Conservation (phyloP, 208 protist species). For the Ichthyophonus hoferi region DNA sequence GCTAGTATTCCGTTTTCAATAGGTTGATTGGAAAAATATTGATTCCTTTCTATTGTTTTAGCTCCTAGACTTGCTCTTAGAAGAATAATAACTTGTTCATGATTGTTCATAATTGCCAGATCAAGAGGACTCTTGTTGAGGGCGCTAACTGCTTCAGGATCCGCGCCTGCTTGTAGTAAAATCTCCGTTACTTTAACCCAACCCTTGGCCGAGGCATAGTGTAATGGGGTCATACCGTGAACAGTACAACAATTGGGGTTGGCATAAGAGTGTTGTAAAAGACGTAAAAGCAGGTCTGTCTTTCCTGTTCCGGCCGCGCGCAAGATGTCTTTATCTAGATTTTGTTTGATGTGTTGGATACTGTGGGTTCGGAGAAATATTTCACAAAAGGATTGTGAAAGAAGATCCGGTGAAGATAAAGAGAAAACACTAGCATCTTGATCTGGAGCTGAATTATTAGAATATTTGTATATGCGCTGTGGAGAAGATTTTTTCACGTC, state of each 20-base stretch:
- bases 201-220: background rate
- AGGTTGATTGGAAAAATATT: background rate
- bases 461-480: too few species aligned
- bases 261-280: background rate
- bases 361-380: background rate
- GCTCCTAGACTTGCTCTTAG: background rate
- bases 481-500: too few species aligned
- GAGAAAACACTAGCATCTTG: too few species aligned
- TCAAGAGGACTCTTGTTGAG: background rate
- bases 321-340: background rate
- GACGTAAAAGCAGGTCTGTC: background rate
- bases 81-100: background rate
- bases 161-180: background rate
- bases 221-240: background rate
- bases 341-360: background rate
- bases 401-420: conserved; percentile 9
- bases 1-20: background rate
- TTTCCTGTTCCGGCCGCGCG: background rate
- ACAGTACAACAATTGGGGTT: background rate
- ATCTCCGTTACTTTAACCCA: background rate
- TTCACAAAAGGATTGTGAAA: background rate
- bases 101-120: background rate
- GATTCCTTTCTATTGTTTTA: background rate
- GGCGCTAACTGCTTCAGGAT: background rate
- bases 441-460: too few species aligned